A percentile compares a stretch with the other conserved stretches of the same genome.
These are phyloP conservation scores for Steccherinum ochraceum DNA, from an alignment of 768 basidiomycete genomes.

Conservation along the genomic window DNA sequence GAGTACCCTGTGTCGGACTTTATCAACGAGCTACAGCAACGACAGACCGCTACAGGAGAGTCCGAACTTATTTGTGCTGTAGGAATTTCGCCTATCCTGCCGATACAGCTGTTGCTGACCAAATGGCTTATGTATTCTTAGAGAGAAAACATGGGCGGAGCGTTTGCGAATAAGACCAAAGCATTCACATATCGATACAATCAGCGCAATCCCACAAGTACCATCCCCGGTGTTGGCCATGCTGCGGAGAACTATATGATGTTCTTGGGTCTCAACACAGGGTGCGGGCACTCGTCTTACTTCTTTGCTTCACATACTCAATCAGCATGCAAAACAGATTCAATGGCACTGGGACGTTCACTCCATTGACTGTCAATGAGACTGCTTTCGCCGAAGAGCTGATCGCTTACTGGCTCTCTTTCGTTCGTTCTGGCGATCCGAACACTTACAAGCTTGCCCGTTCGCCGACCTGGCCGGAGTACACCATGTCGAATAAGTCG, in stretches of 20 bases:
- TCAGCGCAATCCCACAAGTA: slow-evolving; percentile 39
- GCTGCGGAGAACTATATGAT: slow-evolving; percentile 66
- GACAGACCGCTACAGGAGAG: slow-evolving; percentile 45
- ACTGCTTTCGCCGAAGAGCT: slow-evolving; percentile 49
- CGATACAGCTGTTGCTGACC: no score
- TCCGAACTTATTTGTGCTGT: slow-evolving; percentile 47
- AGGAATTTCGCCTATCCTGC: no score
- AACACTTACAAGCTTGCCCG: slow-evolving; percentile 47
- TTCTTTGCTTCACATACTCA: not conserved
- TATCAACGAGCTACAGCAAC: slow-evolving; percentile 33
- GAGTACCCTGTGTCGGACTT: slow-evolving; percentile 40
- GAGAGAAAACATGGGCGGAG: slow-evolving; percentile 40
- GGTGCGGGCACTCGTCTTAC: slow-evolving; percentile 29
- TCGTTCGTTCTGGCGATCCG: slow-evolving; percentile 50
- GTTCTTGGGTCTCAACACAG: slow-evolving; percentile 55
- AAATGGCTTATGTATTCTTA: no score
- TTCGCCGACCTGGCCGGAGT: slow-evolving; percentile 45
- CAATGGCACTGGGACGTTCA: slow-evolving; percentile 50
- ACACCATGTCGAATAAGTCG: slow-evolving; percentile 21
- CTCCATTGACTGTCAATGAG: slow-evolving; percentile 38
- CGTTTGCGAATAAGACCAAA: slow-evolving; percentile 27
- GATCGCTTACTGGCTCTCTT: slow-evolving; percentile 62
- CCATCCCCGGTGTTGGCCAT: slow-evolving; percentile 33
- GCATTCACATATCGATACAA: slow-evolving; percentile 58
- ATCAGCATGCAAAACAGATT: slow-evolving; percentile 10